Base-by-base conservation (phyloP, 2,329 filamentous ascomycete genomes). In the Fusarium protoensiforme region DNA sequence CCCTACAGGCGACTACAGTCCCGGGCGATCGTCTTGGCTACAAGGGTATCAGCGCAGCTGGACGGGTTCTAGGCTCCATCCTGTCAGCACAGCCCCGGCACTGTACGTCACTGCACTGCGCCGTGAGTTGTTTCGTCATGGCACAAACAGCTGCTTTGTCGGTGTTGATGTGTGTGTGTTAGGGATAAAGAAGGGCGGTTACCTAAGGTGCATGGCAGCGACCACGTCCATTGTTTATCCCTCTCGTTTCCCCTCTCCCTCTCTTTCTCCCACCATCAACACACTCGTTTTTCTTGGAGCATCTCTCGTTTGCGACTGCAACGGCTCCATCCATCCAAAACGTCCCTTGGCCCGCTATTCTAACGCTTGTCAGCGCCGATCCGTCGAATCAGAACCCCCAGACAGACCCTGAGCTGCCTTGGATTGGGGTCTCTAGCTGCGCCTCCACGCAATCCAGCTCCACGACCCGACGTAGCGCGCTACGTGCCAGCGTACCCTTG, bases 71-170 rank as follows among this genome's bases (percentile, higher is more conserved):
- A 33, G 60, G 20, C 46, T 35, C 46, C 60, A 58, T 65, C 60
- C 72, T 68, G 67, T 67, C 68, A 77, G 76, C 76, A 78, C 74
- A 71, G 76, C 76, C 76, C 74, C 74, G 41, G 73, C 29, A 72
- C 66, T 75, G 71, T 76, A 78, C 76, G 76, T 78, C 76, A 78
- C 76, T 67, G 59, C 76, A 78, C 76, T 67, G 59, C 57, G 48
- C 67, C 63, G 57, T 68, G 67, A 65, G 71, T 57, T 72, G 71
- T 67, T 74, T 74, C 65, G 71, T 77, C 70, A 72, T 69, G 63
- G 54, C 22, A 43, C 39, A 63, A 75, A 65, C 48, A 53, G 27
- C 48, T 53, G 48, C 18, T 31, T 29, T 53, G 48, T 53, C 27
- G 48, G 48, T 31, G 48, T 53, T 53, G 48, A 51, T 51, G 27